These are phyloP conservation scores for Oldenlandia corymbosa DNA, from an alignment of 257 asterid species.

Conservation along the genomic window DNA sequence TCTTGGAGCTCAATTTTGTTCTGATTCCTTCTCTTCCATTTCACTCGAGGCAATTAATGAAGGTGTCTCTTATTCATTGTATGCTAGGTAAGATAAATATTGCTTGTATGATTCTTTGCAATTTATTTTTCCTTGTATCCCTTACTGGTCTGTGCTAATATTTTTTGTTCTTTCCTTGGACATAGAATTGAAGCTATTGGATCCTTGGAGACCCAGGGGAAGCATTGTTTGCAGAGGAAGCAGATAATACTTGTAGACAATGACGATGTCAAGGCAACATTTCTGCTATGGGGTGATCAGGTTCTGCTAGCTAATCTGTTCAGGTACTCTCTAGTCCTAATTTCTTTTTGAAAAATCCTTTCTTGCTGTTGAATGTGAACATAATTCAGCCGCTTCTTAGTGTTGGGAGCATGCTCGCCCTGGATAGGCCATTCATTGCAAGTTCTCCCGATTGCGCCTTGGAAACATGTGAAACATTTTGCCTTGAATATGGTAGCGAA, in stretches of 20 bases:
- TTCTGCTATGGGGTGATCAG: slow-evolving; percentile 92
- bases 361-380: slow-evolving; percentile 6
- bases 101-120: neutral
- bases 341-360: neutral
- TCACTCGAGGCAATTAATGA: slow-evolving; percentile 43
- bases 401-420: slow-evolving; percentile 88
- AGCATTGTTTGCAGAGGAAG: slow-evolving; percentile 52
- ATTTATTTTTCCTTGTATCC: neutral
- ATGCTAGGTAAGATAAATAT: slow-evolving; percentile 50
- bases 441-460: slow-evolving; percentile 42
- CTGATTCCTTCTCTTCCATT: slow-evolving; percentile 77
- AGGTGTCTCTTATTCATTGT: slow-evolving; percentile 61
- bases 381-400: slow-evolving; percentile 39
- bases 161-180: neutral
- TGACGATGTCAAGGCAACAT: slow-evolving; percentile 52
- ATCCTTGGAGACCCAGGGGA: slow-evolving; percentile 60
- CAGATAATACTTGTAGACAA: slow-evolving; percentile 74
- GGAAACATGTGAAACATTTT: slow-evolving; percentile 39
- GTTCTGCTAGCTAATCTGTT: slow-evolving; percentile 62
- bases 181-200: slow-evolving; percentile 79
- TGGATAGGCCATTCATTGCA: slow-evolving; percentile 76
- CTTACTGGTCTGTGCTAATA: neutral
- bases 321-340: slow-evolving; percentile 43
- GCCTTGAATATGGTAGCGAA: slow-evolving; percentile 87
- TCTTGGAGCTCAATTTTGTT: slow-evolving; percentile 87